Conservation (phyloP, 495 filamentous ascomycete genomes). For the Penicillium macrosclerotiorum region DNA sequence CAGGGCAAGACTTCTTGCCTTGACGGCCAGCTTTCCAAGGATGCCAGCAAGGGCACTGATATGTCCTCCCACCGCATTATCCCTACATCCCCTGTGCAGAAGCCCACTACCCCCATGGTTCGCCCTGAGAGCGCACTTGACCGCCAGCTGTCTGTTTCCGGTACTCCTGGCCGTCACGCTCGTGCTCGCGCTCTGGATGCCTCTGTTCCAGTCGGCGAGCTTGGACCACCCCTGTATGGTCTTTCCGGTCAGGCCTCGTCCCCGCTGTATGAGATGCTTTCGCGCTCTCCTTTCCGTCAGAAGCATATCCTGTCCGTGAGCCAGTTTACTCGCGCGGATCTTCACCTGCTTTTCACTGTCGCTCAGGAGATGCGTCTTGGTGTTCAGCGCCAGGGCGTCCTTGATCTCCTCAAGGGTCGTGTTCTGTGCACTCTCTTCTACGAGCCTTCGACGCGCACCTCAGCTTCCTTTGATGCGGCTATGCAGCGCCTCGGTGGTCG, state of each 20-base stretch:
- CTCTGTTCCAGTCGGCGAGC: slow-evolving; percentile 42
- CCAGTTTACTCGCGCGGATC: slow-evolving; percentile 79
- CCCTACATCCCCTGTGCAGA: slow-evolving; percentile 54
- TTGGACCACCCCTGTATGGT: slow-evolving; percentile 50
- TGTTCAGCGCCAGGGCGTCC: slow-evolving; percentile 83
- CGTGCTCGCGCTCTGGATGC: slow-evolving; percentile 28
- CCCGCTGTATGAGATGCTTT: slow-evolving; percentile 66
- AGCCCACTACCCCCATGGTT: slow-evolving; percentile 46
- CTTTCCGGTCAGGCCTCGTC: slow-evolving; percentile 49
- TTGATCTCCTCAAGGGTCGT: slow-evolving; percentile 81
- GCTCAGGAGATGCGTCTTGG: slow-evolving; percentile 95
- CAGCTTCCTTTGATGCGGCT: slow-evolving; percentile 92
- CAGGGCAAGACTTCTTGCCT: slow-evolving; percentile 73
- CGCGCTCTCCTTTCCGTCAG: slow-evolving; percentile 78
- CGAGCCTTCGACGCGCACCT: slow-evolving; percentile 94
- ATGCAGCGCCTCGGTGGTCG: slow-evolving; percentile 95
- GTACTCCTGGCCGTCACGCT: slow-evolving; percentile 36
- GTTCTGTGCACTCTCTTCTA: slow-evolving; percentile 92
- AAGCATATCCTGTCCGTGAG: slow-evolving; percentile 86
- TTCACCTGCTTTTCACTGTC: slow-evolving; percentile 92
- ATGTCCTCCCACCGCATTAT: slow-evolving; percentile 70
- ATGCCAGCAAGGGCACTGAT: slow-evolving; percentile 63
- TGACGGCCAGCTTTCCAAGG: slow-evolving; percentile 61
- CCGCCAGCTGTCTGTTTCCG: slow-evolving; percentile 42
- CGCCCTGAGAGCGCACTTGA: slow-evolving; percentile 47